These are phyloP conservation scores for Candida dubliniensis DNA, from an alignment of 1,139 yeast species.

Conservation along the genomic window DNA sequence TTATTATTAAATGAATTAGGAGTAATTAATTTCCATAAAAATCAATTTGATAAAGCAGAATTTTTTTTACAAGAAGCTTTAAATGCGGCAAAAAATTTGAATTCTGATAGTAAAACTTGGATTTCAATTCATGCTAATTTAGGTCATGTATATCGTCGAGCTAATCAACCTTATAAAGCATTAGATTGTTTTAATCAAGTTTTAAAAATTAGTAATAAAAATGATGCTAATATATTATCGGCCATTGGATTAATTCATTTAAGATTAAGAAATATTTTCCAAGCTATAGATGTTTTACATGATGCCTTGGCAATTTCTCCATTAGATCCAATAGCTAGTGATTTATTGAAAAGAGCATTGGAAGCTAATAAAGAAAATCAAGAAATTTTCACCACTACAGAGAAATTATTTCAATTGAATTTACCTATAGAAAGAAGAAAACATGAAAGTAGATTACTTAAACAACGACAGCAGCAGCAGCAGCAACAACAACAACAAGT, in stretches of 20 bases:
- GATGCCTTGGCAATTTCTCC: constrained; percentile 80
- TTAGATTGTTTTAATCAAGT: constrained; percentile 77
- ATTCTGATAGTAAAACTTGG: constrained; percentile 83
- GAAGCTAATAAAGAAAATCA: constrained; percentile 54
- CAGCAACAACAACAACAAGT: no score
- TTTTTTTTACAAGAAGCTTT: constrained; percentile 70
- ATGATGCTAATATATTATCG: constrained; percentile 73
- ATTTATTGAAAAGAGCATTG: constrained; percentile 75
- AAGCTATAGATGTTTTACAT: constrained; percentile 77
- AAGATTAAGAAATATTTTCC: constrained; percentile 60
- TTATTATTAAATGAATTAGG: constrained; percentile 87
- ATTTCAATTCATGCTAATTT: constrained; percentile 82
- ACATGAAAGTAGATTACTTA: neutral
- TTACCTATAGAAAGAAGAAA: constrained; percentile 17
- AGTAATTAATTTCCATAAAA: constrained; percentile 79
- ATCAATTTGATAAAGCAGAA: constrained; percentile 69
- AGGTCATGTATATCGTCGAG: constrained; percentile 84
- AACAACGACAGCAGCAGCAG: neutral
- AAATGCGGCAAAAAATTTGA: constrained; percentile 64
- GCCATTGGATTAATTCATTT: constrained; percentile 84
- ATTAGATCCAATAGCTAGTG: constrained; percentile 81
- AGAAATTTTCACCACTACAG: constrained; percentile 24
- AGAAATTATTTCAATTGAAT: constrained; percentile 20
- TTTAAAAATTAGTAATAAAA: constrained; percentile 60
- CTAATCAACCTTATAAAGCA: constrained; percentile 64